A percentile compares a stretch with the other conserved stretches of the same genome.
Conservation (phyloP, 495 filamentous ascomycete genomes). For the Evernia prunastri region DNA sequence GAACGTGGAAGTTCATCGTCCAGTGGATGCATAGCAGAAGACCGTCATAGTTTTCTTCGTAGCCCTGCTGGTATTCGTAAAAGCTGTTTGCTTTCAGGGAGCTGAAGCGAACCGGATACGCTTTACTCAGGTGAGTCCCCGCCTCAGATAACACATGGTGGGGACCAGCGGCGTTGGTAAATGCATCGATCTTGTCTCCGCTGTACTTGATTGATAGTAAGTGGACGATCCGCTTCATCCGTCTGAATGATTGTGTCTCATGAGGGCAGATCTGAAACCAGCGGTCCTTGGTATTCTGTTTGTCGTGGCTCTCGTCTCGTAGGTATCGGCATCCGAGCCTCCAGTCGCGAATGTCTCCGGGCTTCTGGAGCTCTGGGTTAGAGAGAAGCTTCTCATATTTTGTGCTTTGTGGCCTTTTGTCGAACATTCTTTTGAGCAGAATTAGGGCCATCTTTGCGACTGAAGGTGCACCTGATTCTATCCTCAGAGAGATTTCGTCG, state of each 20-base stretch:
- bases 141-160: background rate
- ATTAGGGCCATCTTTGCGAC: background rate
- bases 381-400: background rate
- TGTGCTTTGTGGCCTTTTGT: background rate
- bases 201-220: background rate
- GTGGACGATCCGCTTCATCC: too few relatives aligned
- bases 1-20: background rate
- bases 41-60: background rate
- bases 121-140: background rate
- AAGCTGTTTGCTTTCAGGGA: background rate
- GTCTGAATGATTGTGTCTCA: background rate
- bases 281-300: background rate
- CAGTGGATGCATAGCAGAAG: background rate
- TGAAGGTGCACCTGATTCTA: background rate
- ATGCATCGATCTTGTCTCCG: background rate
- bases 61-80: background rate
- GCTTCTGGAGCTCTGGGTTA: background rate
- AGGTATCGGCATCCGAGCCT: background rate
- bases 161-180: background rate
- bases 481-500: background rate
- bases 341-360: background rate
- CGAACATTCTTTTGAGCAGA: background rate
- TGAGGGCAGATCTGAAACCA: slow-evolving; percentile 2
- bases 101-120: background rate
- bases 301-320: background rate